These are phyloP conservation scores for Sordariomycetes sp. DNA, from an alignment of 2,329 filamentous ascomycete species.

Conservation along the genomic window DNA sequence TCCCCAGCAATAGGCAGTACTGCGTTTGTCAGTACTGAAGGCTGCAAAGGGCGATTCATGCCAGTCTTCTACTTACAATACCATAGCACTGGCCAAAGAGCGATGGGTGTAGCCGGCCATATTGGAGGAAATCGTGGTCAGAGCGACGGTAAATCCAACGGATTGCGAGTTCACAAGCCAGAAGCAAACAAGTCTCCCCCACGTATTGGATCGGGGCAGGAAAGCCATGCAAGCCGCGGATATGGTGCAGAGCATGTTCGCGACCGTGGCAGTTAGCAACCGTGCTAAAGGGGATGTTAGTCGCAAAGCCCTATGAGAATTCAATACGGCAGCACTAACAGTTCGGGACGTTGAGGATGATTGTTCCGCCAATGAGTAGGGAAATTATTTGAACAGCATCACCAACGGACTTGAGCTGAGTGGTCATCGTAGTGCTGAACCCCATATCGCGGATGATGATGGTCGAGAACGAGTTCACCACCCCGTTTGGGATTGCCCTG, in stretches of 20 bases:
- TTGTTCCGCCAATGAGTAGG: constrained; percentile 5
- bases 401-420: constrained; percentile 7
- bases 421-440: constrained; percentile 6
- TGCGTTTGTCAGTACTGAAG: not conserved
- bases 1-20: constrained; percentile 4
- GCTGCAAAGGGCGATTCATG: no score
- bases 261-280: constrained; percentile 5
- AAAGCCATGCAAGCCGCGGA: constrained; percentile 6
- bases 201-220: constrained; percentile 4
- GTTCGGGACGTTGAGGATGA: constrained; percentile 6
- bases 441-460: constrained; percentile 7
- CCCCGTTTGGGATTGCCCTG: constrained; percentile 5
- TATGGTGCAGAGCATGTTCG: constrained; percentile 6
- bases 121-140: constrained; percentile 4
- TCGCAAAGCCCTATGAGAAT: not conserved
- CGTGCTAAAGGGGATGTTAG: constrained; percentile 1
- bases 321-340: not conserved
- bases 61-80: constrained; percentile 1
- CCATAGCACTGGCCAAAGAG: constrained; percentile 4
- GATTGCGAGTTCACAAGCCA: constrained; percentile 7
- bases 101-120: constrained; percentile 5
- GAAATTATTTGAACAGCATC: constrained; percentile 6
- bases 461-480: constrained; percentile 7
- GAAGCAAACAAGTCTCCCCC: constrained; percentile 6
- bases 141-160: constrained; percentile 3